Evolutionary conservation across 331 rosid genomes (phyloP).

Genomic region (Telfairia occidentalis): DNA sequence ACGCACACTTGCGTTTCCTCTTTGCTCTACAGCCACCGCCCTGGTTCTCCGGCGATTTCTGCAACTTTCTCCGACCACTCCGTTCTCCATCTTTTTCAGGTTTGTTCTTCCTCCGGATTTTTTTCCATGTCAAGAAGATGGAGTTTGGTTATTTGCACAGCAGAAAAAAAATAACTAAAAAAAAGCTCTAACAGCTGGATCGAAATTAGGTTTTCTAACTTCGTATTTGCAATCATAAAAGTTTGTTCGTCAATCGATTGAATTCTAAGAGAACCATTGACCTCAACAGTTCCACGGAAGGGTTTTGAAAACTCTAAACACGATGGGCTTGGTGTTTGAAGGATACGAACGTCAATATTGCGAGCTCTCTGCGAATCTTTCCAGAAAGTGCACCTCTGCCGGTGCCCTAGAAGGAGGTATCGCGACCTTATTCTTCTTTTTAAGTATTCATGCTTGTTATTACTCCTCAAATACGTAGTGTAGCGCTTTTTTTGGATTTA

Average conservation of each 20-base stretch:
- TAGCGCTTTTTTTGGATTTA: neutral
- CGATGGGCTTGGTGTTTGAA: slow-evolving; percentile 78
- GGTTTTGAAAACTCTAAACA: slow-evolving; percentile 9
- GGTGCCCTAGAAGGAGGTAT: slow-evolving; percentile 74
- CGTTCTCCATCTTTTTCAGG: neutral
- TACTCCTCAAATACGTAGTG: neutral
- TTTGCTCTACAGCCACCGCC: neutral
- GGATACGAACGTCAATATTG: slow-evolving; percentile 90
- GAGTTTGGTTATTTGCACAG: neutral
- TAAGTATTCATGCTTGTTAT: neutral
- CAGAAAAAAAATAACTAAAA: no score
- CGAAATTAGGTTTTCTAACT: neutral
- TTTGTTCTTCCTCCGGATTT: neutral
- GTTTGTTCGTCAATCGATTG: neutral
- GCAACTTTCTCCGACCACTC: neutral
- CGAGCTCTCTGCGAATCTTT: slow-evolving; percentile 70
- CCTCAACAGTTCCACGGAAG: neutral
- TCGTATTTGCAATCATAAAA: neutral
- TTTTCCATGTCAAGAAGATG: neutral
- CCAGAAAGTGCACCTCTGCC: slow-evolving; percentile 56
- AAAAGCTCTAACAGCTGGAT: neutral
- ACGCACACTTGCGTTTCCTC: neutral
- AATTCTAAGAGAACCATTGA: neutral
- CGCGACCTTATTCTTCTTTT: neutral
- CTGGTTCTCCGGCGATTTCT: neutral